Base-by-base conservation (phyloP, 805 yeast species). In the Blastobotrys parvus region DNA sequence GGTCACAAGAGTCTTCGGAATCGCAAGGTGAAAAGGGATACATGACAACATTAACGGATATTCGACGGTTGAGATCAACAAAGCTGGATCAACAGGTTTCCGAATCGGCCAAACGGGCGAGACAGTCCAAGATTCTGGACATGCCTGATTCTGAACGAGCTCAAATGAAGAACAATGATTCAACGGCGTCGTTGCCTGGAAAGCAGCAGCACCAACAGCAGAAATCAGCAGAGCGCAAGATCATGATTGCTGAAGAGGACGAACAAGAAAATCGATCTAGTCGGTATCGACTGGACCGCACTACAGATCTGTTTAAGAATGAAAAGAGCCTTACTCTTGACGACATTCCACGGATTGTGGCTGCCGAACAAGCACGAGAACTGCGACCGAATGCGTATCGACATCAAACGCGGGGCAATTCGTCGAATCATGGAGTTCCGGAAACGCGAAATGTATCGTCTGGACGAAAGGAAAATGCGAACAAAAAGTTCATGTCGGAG, bases 281-380 rank as follows among this genome's bases (percentile, higher is more conserved):
- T 20, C 21, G 35, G 19, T 25, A 41, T 17, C 31, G 50, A 2
- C 67, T 82, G 37, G 81, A 77, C 54, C 72, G 81, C 1, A 80
- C 89, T 0, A 74, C 87, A 1, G 81, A 77, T 51, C 69, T 85
- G 39, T 72, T 88, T 43, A 77, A 81, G 54, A 83, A 78, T 55
- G 94, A 90, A 52, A 85, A 83, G 52, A 81, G 90, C 0, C 72
- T 92, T 42, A 90, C 97, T 0, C 72, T 92, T 53, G 97, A 92
- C 62, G 99, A 92, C 62, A 92, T 92, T 54, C 95, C 97, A 5
- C 73, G 97, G 51, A 90, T 92, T 57, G 97, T 92, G 5, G 95
- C 97, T 2, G 90, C 95, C 7, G 97, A 92, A 55, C 96, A 90
- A 61, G 95, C 97, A 0, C 71, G 96, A 49, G 95, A 86, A 48